phyloP scores from a whole-genome alignment of 768 basidiomycete genomes.

The Agrocybe pediades region DNA sequence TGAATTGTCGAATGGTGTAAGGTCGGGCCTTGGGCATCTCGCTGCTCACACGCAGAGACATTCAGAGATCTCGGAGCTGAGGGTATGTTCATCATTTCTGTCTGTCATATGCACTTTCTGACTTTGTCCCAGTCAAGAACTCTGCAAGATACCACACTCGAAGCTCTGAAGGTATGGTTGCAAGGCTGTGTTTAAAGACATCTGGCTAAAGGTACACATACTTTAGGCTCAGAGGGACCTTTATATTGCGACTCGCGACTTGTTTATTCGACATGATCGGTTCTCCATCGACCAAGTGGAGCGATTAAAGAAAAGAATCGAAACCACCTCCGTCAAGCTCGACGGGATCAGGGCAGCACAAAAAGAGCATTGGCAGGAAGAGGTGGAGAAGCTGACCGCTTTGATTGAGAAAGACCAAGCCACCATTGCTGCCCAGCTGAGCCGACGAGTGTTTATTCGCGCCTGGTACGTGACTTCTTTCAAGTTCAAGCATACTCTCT shows the following conservation, averaged over 20 bases:
- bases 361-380: slow-evolving; percentile 86
- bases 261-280: slow-evolving; percentile 87
- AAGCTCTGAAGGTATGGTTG: slow-evolving; percentile 67
- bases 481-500: slow-evolving; percentile 6
- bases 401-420: slow-evolving; percentile 86
- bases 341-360: slow-evolving; percentile 68
- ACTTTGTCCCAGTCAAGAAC: slow-evolving; percentile 51
- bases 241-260: slow-evolving; percentile 83
- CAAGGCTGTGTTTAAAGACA: neutral
- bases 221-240: slow-evolving; percentile 64
- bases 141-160: slow-evolving; percentile 69
- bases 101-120: neutral
- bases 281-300: slow-evolving; percentile 89
- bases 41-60: slow-evolving; percentile 69
- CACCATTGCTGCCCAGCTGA: slow-evolving; percentile 71
- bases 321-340: slow-evolving; percentile 72
- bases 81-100: slow-evolving; percentile 47
- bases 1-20: slow-evolving; percentile 77
- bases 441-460: slow-evolving; percentile 83
- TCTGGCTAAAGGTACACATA: neutral
- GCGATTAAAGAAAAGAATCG: slow-evolving; percentile 83
- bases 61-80: slow-evolving; percentile 71
- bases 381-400: slow-evolving; percentile 73
- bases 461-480: slow-evolving; percentile 59
- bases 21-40: slow-evolving; percentile 67